These are phyloP conservation scores for Allium fistulosum DNA, from an alignment of 106 monocot species.

Conservation along the genomic window DNA sequence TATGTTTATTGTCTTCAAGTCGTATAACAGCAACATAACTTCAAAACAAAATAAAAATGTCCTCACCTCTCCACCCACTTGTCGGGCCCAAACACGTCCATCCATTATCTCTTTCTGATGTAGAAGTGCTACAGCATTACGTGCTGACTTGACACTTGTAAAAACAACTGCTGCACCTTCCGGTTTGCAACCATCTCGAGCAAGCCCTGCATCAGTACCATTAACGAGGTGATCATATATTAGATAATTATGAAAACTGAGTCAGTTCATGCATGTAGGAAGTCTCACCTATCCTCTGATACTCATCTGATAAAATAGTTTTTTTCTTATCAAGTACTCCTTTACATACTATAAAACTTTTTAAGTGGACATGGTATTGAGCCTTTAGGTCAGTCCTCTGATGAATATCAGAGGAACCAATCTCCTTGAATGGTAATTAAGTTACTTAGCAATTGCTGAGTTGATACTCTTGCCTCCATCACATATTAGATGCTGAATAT, in stretches of 20 bases:
- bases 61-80: slow-evolving; percentile 89
- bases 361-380: too few species aligned
- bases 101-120: slow-evolving; percentile 77
- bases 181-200: slow-evolving; percentile 81
- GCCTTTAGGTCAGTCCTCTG: too few species aligned
- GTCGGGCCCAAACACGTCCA: slow-evolving; percentile 77
- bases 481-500: too few species aligned
- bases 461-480: too few species aligned
- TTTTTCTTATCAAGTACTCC: too few species aligned
- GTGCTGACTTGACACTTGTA: slow-evolving; percentile 70
- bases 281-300: too few species aligned
- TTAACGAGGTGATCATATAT: background rate
- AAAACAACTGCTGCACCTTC: slow-evolving; percentile 73
- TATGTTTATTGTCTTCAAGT: background rate
- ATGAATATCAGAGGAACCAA: too few species aligned
- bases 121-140: slow-evolving; percentile 45
- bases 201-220: slow-evolving; percentile 44
- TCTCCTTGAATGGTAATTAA: too few species aligned
- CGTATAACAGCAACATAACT: background rate
- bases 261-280: too few species aligned
- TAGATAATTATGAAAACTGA: background rate
- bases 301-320: too few species aligned
- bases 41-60: background rate
- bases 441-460: too few species aligned
- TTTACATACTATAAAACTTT: too few species aligned